These are phyloP conservation scores for Cucumis melo DNA, from an alignment of 306 rosid genomes.

Conservation along the genomic window DNA sequence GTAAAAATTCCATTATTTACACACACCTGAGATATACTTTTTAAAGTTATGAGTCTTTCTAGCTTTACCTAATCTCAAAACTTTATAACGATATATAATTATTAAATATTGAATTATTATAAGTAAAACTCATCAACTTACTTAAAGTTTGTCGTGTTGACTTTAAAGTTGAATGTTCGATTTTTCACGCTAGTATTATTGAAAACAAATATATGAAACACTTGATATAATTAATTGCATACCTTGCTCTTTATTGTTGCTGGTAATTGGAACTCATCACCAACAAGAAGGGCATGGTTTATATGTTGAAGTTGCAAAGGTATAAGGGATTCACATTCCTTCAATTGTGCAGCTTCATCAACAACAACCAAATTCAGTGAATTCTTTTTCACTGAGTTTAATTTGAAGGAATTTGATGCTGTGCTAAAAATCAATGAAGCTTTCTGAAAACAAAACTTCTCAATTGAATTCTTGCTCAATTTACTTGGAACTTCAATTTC, in stretches of 20 bases:
- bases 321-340: conserved; percentile 60
- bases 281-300: conserved; percentile 56
- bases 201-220: too few species aligned
- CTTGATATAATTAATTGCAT: too few species aligned
- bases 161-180: too few species aligned
- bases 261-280: conserved; percentile 70
- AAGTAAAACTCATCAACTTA: too few species aligned
- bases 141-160: too few species aligned
- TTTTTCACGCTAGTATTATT: too few species aligned
- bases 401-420: conserved; percentile 45
- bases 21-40: too few species aligned
- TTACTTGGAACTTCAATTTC: conserved; percentile 26
- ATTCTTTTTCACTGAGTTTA: conserved; percentile 25
- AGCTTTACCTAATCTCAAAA: too few species aligned
- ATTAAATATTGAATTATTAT: too few species aligned
- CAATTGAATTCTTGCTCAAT: conserved; percentile 7
- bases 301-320: conserved; percentile 45
- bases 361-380: conserved; percentile 42
- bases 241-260: conserved; percentile 49
- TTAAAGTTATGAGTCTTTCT: too few species aligned
- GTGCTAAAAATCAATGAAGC: conserved; percentile 56
- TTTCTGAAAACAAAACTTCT: conserved; percentile 37
- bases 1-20: too few species aligned
- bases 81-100: too few species aligned
- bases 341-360: conserved; percentile 78